Conservation (phyloP, 176 grass and related monocot species). For the Carex pumila region DNA sequence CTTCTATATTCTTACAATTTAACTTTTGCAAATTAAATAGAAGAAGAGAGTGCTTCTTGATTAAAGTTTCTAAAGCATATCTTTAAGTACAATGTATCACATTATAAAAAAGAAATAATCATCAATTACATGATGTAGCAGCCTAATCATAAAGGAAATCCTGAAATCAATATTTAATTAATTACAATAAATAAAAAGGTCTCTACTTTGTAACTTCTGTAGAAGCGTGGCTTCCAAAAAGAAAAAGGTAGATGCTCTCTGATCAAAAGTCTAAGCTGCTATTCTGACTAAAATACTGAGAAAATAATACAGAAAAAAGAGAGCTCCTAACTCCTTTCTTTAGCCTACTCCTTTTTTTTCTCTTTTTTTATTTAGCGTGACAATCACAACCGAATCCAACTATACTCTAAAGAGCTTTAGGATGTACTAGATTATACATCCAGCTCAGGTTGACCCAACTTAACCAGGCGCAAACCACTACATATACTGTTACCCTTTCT, state of each 20-base stretch:
- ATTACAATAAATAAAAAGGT: not conserved
- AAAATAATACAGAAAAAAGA: not conserved
- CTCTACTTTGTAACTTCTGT: not conserved
- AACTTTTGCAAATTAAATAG: no score
- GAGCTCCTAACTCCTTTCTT: not conserved
- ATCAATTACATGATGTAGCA: not conserved
- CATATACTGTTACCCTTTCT: not conserved
- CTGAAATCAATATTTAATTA: not conserved
- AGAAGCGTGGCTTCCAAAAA: not conserved
- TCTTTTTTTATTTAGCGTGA: not conserved
- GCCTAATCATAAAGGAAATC: not conserved
- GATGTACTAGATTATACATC: not conserved
- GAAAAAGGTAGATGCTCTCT: not conserved
- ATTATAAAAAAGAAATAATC: not conserved
- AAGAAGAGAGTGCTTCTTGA: no score
- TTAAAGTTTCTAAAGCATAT: not conserved
- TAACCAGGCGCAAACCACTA: not conserved
- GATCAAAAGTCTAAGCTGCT: not conserved
- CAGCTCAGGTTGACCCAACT: not conserved
- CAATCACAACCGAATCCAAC: not conserved
- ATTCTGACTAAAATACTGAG: not conserved
- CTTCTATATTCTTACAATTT: not conserved
- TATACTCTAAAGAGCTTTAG: not conserved
- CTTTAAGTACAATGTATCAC: conserved; percentile 5
- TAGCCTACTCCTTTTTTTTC: not conserved